Conservation (phyloP, 768 basidiomycete genomes). For the Lanmaoa rubissima region DNA sequence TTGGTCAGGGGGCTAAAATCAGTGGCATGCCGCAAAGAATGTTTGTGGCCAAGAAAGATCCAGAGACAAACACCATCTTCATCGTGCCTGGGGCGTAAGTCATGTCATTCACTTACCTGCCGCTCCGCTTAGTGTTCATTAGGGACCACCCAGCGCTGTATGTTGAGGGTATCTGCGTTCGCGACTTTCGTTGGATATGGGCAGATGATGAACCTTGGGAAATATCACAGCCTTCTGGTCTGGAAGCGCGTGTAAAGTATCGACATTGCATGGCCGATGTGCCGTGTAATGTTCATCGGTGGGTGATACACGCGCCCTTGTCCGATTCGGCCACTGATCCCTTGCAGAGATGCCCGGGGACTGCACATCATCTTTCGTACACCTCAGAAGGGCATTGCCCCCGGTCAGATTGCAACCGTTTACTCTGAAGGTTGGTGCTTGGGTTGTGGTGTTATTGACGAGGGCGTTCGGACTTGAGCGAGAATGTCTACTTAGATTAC, state of each 20-base stretch:
- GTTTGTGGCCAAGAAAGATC: conserved; percentile 76
- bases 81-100: conserved; percentile 73
- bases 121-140: neutral
- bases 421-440: conserved; percentile 79
- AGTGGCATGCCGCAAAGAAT: conserved; percentile 57
- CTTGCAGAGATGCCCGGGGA: conserved; percentile 22
- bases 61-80: conserved; percentile 59
- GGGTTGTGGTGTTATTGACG: conserved; percentile 71
- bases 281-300: conserved; percentile 54
- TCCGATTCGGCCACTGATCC: conserved; percentile 2
- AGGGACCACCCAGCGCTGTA: conserved; percentile 65
- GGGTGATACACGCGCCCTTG: conserved; percentile 14
- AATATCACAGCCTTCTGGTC: conserved; percentile 43
- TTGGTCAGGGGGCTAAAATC: too few species aligned
- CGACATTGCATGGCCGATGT: conserved; percentile 67
- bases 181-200: conserved; percentile 79
- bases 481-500: neutral
- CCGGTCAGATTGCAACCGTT: conserved; percentile 78
- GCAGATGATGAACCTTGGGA: conserved; percentile 49
- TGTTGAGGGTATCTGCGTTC: conserved; percentile 37
- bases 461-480: conserved; percentile 16
- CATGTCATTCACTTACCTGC: neutral
- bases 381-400: conserved; percentile 66
- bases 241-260: conserved; percentile 54
- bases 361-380: conserved; percentile 50